Evolutionary conservation across 2,329 filamentous ascomycete species (phyloP).

Genomic region (Aureobasidium pullulans): DNA sequence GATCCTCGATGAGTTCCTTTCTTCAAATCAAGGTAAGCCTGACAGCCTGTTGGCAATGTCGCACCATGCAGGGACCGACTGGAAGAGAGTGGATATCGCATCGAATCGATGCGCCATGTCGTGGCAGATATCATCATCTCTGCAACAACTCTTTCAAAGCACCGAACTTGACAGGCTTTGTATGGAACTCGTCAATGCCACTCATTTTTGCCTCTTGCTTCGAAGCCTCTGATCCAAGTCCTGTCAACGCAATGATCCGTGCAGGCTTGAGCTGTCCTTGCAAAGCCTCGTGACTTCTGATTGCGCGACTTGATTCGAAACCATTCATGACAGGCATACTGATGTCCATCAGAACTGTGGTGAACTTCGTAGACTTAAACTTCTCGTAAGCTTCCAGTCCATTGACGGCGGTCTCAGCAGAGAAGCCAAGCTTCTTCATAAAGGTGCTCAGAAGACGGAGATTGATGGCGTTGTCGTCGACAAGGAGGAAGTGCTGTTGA

Average conservation of each 20-base stretch:
- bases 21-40: no score
- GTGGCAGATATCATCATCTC: background rate
- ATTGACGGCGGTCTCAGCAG: background rate
- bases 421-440: background rate
- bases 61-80: no score
- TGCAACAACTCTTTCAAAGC: conserved; percentile 18
- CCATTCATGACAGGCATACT: conserved; percentile 17
- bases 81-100: no score
- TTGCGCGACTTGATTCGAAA: conserved; percentile 27
- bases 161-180: conserved; percentile 26
- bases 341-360: conserved; percentile 16
- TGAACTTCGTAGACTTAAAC: background rate
- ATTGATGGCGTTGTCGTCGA: conserved; percentile 13
- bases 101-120: no score
- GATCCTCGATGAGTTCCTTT: no score
- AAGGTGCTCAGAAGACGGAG: background rate
- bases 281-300: conserved; percentile 24
- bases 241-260: conserved; percentile 21
- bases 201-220: conserved; percentile 23
- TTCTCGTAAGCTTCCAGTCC: background rate
- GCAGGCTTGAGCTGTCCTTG: background rate
- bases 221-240: conserved; percentile 18
- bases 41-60: no score
- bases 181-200: conserved; percentile 27
- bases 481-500: conserved; percentile 6